Evolutionary conservation across 352 stramenopile species (phyloP).

Genomic region (Phytophthora constricta): DNA sequence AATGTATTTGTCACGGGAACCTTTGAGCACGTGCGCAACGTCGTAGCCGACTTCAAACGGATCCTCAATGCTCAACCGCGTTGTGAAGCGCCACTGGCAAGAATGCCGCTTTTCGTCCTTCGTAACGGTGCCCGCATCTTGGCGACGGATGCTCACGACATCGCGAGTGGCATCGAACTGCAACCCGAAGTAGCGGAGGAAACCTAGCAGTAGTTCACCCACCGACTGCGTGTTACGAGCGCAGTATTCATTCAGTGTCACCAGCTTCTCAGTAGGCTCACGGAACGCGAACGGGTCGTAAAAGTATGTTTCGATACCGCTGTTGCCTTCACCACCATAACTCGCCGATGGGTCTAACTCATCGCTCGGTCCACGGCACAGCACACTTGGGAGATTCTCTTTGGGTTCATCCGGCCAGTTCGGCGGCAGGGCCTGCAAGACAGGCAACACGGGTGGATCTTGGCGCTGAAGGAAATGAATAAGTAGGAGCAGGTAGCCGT

Average conservation of each 20-base stretch:
- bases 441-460: constrained; percentile 71
- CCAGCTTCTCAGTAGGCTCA: constrained; percentile 54
- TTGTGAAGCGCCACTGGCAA: constrained; percentile 78
- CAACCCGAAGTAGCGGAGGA: constrained; percentile 78
- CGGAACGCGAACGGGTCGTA: constrained; percentile 75
- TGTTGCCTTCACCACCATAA: constrained; percentile 31
- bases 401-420: constrained; percentile 54
- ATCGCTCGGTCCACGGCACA: constrained; percentile 55
- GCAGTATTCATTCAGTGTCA: constrained; percentile 48
- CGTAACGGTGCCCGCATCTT: constrained; percentile 54
- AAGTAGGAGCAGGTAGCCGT: constrained; percentile 86
- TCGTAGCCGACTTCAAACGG: constrained; percentile 99
- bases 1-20: constrained; percentile 86
- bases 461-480: constrained; percentile 86
- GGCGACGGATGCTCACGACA: constrained; percentile 75
- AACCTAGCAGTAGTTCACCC: constrained; percentile 75
- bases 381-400: constrained; percentile 54
- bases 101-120: constrained; percentile 81
- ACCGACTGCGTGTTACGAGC: constrained; percentile 57
- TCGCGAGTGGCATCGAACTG: constrained; percentile 72
- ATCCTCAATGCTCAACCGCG: constrained; percentile 95
- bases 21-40: constrained; percentile 96
- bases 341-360: constrained; percentile 43
- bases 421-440: constrained; percentile 67
- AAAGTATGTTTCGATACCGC: constrained; percentile 83